Base-by-base conservation (phyloP, 2,329 filamentous ascomycete genomes). In the Phyllosticta citribraziliensis region DNA sequence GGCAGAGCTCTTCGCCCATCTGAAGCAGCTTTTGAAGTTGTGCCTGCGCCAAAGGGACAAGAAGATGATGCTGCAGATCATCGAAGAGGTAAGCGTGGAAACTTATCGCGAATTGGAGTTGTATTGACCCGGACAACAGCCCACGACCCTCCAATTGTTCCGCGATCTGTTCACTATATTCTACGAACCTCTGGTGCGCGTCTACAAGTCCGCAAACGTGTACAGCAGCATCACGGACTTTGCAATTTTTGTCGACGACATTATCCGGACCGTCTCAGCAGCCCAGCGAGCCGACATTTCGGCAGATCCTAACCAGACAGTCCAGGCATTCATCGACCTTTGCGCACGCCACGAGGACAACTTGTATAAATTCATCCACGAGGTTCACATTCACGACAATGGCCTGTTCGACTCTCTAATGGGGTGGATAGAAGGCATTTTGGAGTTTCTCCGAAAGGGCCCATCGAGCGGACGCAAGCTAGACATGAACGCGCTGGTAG, bases 291-390 rank as follows among this genome's bases (percentile, higher is more conserved):
- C 87, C 72, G 94, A 97, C 72, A 88, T 94, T 54, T 92, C 90
- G 2, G 91, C 93, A 1, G 94, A 99, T 72, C 94, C 94, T 4
- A 99, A 99, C 73, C 92, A 97, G 78, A 99, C 94, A 0, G 94
- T 99, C 1, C 94, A 99, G 73, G 88, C 91, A 17, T 99, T 99
- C 70, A 99, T 99, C 70, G 94, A 99, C 70, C 82, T 99, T 22
- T 99, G 94, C 74, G 88, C 90, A 66, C 85, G 94, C 52, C 94
- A 99, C 73, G 91, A 99, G 75, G 86, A 95, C 72, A 96, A 96
- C 75, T 93, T 99, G 72, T 99, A 97, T 82, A 97, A 96, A 73
- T 99, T 99, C 73, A 88, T 99, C 3, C 94, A 99, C 73, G 94
- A 99, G 75, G 93, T 99, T 0, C 94, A 99, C 71, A 86, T 89